Evolutionary conservation across 495 filamentous ascomycete species (phyloP), one percentile per base, ranked within the genome.

Genomic region (Hyaloscypha finlandica): DNA sequence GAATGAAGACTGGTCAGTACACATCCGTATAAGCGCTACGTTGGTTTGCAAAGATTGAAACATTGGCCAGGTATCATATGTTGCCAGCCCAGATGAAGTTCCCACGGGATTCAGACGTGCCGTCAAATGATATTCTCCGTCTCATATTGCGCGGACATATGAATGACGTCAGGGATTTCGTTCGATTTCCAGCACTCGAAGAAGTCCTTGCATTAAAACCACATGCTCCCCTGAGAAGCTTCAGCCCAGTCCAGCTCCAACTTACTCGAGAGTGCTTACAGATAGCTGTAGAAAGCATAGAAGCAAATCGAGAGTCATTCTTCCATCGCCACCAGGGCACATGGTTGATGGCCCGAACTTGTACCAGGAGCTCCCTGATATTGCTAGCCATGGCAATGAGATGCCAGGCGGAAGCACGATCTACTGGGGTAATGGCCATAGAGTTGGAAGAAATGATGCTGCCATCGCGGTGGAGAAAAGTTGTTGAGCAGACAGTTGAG

Each of bases 401-500:
- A 19, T 48, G 42, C 42, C 9, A 48, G 16, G 42, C 42, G 11
- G 42, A 48, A 48, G 42, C 42, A 48, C 42, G 6, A 48, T 48
- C 42, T 48, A 48, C 42, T 48, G 42, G 42, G 9, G 42, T 48
- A 19, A 48, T 14, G 9, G 42, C 42, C 16, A 48, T 19, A 19
- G 42, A 48, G 42, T 48, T 48, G 42, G 42, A 48, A 19, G 42
- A 48, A 48, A 48, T 48, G 42, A 48, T 48, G 42, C 42, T 48
- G 42, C 42, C 42, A 19, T 14, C 9, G 42, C 42, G 42, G 16
- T 48, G 42, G 42, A 48, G 42, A 12, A 48, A 48, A 6, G 42
- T 19, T 14, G 16, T 48, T 48, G 42, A 48, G 42, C 9, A 16
- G 42, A 48, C 42, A 19, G 42, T 48, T 48, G 42, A 48, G 42